Evolutionary conservation across 2,329 filamentous ascomycete genomes (phyloP).

Genomic region (Fusarium nelsonii): DNA sequence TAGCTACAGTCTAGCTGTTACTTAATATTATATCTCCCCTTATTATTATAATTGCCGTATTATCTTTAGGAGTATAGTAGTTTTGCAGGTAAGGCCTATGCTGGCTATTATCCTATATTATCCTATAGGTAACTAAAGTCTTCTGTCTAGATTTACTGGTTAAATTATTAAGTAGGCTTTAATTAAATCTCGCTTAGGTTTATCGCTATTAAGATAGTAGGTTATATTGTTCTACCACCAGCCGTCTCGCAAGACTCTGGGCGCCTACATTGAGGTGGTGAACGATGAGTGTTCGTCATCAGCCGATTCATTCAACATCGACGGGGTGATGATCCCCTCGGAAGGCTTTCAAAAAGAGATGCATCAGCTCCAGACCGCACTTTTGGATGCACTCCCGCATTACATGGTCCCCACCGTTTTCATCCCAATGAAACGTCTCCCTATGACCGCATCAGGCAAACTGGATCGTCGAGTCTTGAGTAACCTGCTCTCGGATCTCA

Average conservation of each 20-base stretch:
- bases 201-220: too few relatives aligned
- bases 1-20: too few relatives aligned
- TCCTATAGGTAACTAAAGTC: too few relatives aligned
- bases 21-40: too few relatives aligned
- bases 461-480: conserved; percentile 12
- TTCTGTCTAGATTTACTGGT: too few relatives aligned
- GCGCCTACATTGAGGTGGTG: conserved; percentile 12
- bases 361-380: conserved; percentile 10
- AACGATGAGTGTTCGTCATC: conserved; percentile 8
- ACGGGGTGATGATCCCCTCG: conserved; percentile 7
- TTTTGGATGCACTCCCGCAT: conserved; percentile 10
- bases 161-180: too few relatives aligned
- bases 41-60: too few relatives aligned
- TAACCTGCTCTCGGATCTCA: conserved; percentile 5
- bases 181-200: too few relatives aligned
- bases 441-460: conserved; percentile 11
- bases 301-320: conserved; percentile 7
- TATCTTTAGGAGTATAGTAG: too few relatives aligned
- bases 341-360: conserved; percentile 8
- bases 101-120: too few relatives aligned
- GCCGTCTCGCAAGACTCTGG: conserved; percentile 13
- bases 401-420: conserved; percentile 11
- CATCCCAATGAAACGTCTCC: conserved; percentile 4
- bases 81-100: too few relatives aligned
- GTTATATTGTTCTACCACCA: background rate